Base-by-base conservation (phyloP, 495 filamentous ascomycete genomes). In the Chaetomium tenue region DNA sequence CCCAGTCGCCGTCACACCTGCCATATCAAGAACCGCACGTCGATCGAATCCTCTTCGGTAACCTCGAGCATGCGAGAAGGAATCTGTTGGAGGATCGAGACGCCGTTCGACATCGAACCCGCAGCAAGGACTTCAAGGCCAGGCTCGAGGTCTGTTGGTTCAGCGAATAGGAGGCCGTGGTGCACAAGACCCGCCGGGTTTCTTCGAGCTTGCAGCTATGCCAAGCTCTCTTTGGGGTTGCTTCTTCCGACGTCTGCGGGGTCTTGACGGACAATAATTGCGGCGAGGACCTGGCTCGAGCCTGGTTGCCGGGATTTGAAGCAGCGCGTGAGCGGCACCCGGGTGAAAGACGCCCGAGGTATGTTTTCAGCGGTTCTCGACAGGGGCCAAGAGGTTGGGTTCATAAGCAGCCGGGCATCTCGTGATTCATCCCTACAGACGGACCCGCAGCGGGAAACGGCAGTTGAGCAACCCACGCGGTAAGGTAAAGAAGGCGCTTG, bases 231-330 rank as follows among this genome's bases (percentile, higher is more conserved):
- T 63, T 66, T 70, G 67, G 63, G 65, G 70, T 64, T 72, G 63
- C 63, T 62, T 66, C 67, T 63, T 72, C 67, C 67, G 70, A 64
- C 63, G 37, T 52, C 62, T 66, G 67, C 70, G 70, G 67, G 70
- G 67, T 69, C 9, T 18, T 20, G 26, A n/a, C 23, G 40, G 40
- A 15, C 8, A 39, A 18, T 42, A 15, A 40, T 23, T 61, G 46
- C 59, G 28, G 59, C 28, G 26, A 22, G n/a, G 33, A 42, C 39
- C 37, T 9, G 56, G 48, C 33, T 39, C 13, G n/a, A 48, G 30
- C 39, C 37, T 9, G 56, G 48, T 46, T 39, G 60, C 47, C 51
- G 50, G 60, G 40, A 33, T 40, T 46, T 61, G 22, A 23, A 9
- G 47, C 8, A 33, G 13, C 20, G 6, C 6, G 30, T 15, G 13